phyloP scores from a whole-genome alignment of 2,329 filamentous ascomycete genomes.

The Raffaelea albimanens region DNA sequence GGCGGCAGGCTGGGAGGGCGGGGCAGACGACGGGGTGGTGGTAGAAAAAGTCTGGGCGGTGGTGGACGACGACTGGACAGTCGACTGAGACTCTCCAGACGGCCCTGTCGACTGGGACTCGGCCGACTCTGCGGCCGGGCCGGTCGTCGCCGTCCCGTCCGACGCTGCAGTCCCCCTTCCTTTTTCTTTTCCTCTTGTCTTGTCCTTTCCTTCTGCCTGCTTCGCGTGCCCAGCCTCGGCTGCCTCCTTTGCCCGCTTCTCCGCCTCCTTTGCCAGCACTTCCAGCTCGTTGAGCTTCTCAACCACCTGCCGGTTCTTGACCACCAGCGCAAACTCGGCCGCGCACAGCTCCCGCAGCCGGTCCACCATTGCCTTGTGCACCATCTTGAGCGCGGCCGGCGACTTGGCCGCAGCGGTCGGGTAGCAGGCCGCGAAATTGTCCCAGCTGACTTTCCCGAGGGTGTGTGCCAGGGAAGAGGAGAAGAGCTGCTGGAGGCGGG shows the following conservation, averaged over 20 bases:
- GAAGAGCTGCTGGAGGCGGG: slow-evolving; percentile 45
- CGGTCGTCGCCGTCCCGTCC: no score
- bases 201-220: not conserved
- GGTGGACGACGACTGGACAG: no score
- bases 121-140: no score
- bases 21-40: no score
- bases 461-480: slow-evolving; percentile 41
- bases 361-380: slow-evolving; percentile 50
- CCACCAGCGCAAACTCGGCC: slow-evolving; percentile 49
- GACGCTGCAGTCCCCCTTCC: not conserved
- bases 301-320: slow-evolving; percentile 42
- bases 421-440: slow-evolving; percentile 52
- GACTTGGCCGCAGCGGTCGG: slow-evolving; percentile 46
- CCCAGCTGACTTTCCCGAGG: slow-evolving; percentile 43
- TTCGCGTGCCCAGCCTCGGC: slow-evolving; percentile 2
- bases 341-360: slow-evolving; percentile 44
- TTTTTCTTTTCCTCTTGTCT: not conserved
- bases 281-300: slow-evolving; percentile 51
- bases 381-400: slow-evolving; percentile 39
- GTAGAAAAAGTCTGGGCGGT: no score
- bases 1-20: no score
- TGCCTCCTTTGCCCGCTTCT: slow-evolving; percentile 15
- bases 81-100: no score
- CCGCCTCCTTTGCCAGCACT: slow-evolving; percentile 41
- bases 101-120: no score